phyloP scores from a whole-genome alignment of 2,329 filamentous ascomycete species.

The Fusarium agapanthi region DNA sequence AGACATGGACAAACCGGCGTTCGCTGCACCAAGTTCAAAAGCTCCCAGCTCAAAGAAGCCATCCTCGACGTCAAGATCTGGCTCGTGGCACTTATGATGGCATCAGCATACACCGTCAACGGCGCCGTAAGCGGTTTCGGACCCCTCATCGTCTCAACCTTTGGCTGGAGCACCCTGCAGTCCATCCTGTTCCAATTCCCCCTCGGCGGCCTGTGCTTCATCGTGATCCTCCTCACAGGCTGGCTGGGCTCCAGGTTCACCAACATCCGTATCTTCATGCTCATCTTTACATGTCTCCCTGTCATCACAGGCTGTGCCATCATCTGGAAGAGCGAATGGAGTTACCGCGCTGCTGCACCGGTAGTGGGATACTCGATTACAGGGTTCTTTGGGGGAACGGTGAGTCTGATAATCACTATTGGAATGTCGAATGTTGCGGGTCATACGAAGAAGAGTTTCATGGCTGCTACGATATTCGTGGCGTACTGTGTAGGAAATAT shows the following conservation, averaged over 20 bases:
- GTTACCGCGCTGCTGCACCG: slow-evolving; percentile 69
- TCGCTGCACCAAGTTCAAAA: slow-evolving; percentile 68
- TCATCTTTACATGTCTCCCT: slow-evolving; percentile 73
- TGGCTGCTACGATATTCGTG: slow-evolving; percentile 77
- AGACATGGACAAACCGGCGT: slow-evolving; percentile 71
- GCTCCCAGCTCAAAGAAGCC: slow-evolving; percentile 65
- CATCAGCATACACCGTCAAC: slow-evolving; percentile 75
- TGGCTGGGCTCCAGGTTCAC: slow-evolving; percentile 67
- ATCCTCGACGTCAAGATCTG: slow-evolving; percentile 69
- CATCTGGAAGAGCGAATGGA: slow-evolving; percentile 77
- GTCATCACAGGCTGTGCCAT: slow-evolving; percentile 78
- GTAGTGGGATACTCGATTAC: slow-evolving; percentile 77
- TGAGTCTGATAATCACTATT: slow-evolving; percentile 63
- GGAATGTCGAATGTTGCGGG: slow-evolving; percentile 76
- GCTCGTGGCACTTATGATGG: slow-evolving; percentile 74
- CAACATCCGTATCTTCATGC: slow-evolving; percentile 72
- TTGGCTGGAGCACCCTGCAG: slow-evolving; percentile 70
- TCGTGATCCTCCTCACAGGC: slow-evolving; percentile 72
- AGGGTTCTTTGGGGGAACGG: slow-evolving; percentile 76
- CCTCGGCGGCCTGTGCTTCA: slow-evolving; percentile 72
- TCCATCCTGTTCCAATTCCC: slow-evolving; percentile 80
- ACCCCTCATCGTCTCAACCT: slow-evolving; percentile 75
- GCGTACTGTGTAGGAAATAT: slow-evolving; percentile 82
- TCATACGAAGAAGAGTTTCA: slow-evolving; percentile 80
- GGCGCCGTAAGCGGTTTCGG: slow-evolving; percentile 77